Evolutionary conservation across 1,139 yeast genomes (phyloP).

Genomic region (Taiozyma sp.): DNA sequence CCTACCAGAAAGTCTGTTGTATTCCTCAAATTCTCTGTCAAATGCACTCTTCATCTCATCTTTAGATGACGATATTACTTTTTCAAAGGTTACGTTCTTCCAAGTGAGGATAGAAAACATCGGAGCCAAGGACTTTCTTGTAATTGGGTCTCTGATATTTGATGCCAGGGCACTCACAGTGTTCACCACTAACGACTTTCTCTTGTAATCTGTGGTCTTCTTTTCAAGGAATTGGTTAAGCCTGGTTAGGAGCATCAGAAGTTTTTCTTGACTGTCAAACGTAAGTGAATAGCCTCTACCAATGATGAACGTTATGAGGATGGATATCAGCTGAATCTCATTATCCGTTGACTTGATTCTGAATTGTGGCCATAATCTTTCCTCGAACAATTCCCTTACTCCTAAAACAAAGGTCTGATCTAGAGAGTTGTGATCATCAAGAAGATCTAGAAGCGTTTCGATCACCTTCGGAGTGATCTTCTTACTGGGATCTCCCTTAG

Average conservation of each 20-base stretch:
- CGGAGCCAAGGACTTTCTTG: slow-evolving; percentile 29
- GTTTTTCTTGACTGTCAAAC: background rate
- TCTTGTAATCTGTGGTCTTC: background rate
- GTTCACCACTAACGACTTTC: slow-evolving; percentile 4
- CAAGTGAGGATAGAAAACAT: slow-evolving; percentile 36
- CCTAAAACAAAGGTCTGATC: background rate
- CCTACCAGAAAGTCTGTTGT: slow-evolving; percentile 16
- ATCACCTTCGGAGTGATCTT: slow-evolving; percentile 6
- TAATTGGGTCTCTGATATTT: slow-evolving; percentile 2
- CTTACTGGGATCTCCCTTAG: background rate
- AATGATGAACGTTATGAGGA: background rate
- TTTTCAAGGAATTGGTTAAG: slow-evolving; percentile 13
- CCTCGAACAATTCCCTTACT: background rate
- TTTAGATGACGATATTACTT: slow-evolving; percentile 17
- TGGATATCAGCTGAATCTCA: slow-evolving; percentile 2
- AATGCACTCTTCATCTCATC: slow-evolving; percentile 2
- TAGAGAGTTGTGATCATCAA: background rate
- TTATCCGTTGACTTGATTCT: slow-evolving; percentile 3
- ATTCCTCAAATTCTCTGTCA: slow-evolving; percentile 13
- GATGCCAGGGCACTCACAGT: slow-evolving; percentile 2
- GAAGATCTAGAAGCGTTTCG: slow-evolving; percentile 4
- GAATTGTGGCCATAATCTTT: slow-evolving; percentile 1
- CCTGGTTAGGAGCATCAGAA: slow-evolving; percentile 10
- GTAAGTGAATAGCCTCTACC: background rate
- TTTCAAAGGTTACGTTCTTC: slow-evolving; percentile 27